Evolutionary conservation across 2,329 filamentous ascomycete species (phyloP).

Genomic region (Beauveria varroae): DNA sequence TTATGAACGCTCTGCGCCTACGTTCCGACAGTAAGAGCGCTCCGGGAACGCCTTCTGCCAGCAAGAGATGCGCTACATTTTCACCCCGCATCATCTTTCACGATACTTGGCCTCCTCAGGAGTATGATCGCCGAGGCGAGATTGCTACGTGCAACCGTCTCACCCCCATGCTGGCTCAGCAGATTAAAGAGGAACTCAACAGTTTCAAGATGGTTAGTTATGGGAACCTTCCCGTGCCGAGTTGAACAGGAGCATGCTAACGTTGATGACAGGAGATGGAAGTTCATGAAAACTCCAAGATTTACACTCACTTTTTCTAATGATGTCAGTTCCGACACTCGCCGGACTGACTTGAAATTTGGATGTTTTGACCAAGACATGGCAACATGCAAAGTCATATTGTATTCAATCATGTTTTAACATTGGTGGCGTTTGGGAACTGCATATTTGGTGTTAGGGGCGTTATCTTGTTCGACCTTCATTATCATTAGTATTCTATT

Average conservation of each 20-base stretch:
- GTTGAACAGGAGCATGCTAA: slow-evolving; percentile 29
- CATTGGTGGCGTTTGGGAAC: slow-evolving; percentile 45
- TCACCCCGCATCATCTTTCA: slow-evolving; percentile 91
- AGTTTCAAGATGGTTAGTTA: slow-evolving; percentile 80
- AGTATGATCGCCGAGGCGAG: slow-evolving; percentile 93
- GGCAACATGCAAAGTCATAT: slow-evolving; percentile 6
- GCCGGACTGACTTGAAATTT: slow-evolving; percentile 1
- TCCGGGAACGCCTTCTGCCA: slow-evolving; percentile 66
- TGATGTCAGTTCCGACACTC: slow-evolving; percentile 22
- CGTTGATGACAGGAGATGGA: slow-evolving; percentile 80
- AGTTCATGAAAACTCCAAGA: slow-evolving; percentile 96
- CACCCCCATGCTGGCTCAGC: slow-evolving; percentile 93
- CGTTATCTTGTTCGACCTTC: slow-evolving; percentile 37
- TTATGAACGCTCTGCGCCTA: slow-evolving; percentile 68
- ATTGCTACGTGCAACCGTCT: slow-evolving; percentile 96
- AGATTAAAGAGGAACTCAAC: slow-evolving; percentile 99
- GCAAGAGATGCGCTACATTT: slow-evolving; percentile 65
- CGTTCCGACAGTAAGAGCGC: slow-evolving; percentile 72
- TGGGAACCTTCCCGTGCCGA: background rate
- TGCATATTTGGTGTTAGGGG: slow-evolving; percentile 54
- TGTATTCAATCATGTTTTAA: slow-evolving; percentile 42
- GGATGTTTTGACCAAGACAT: slow-evolving; percentile 9
- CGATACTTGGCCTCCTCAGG: slow-evolving; percentile 90
- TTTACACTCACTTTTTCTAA: slow-evolving; percentile 99
- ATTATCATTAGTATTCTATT: slow-evolving; percentile 29